Evolutionary conservation across 306 rosid species (phyloP), one percentile per base, ranked within the genome.

Genomic region (Dryas drummondii): DNA sequence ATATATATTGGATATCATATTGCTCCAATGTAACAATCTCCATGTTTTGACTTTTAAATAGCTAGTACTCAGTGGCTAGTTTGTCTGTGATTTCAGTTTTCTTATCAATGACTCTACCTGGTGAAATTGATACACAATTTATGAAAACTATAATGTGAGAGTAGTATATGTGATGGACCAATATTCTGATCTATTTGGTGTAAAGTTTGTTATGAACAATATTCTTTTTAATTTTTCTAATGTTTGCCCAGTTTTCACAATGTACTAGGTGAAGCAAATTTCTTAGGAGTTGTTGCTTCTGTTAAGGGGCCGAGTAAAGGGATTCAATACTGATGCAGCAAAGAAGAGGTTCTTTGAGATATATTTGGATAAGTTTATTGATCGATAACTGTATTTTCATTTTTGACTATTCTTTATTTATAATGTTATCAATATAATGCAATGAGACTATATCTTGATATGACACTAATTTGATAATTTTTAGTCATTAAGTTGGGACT

Each of bases 241-340:
- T 79, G 72, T 83, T 55, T n/a, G 19, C 41, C 37, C 56, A 58
- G 66, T 78, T 71, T 78, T 51, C 77, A 52, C 83, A 79, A 76
- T 82, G 66, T 80, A 54, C 77, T 60, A 94, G 98, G 98, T 7
- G 98, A 94, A 77, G 98, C 93, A 5, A 94, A 90, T 68, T 94
- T 94, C 82, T 84, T 94, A 85, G 98, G 98, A 72, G 98, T 96
- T 52, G 98, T 94, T 66, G 98, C 98, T 68, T 78, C 91, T 76
- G 89, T 86, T 66, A 94, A 91, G 76, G 96, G 91, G 71, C n/a
- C n/a, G n/a, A n/a, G 90, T 94, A 56, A 68, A 86, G 77, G 98
- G 84, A 74, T 94, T 91, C 57, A 69, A 86, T 76, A 44, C 91
- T 1, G 90, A 90, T 82, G 91, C 90, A 27, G 96, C 96, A 63